Conservation (phyloP, 2,329 filamentous ascomycete species). For the Fusarium miscanthi region DNA sequence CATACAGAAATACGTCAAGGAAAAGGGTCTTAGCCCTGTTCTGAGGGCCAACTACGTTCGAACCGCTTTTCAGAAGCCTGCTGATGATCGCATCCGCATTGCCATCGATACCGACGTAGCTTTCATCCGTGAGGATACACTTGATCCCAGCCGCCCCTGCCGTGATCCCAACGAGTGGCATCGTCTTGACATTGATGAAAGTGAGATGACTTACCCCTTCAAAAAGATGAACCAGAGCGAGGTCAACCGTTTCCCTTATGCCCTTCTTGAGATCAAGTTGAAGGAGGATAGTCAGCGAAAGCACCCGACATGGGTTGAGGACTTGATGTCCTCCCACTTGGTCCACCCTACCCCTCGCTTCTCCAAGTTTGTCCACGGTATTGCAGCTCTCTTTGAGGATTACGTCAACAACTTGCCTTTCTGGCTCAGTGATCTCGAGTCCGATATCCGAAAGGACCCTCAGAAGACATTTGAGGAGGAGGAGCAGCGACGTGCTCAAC, state of each 20-base stretch:
- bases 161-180: constrained; percentile 92
- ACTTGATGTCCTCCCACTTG: constrained; percentile 91
- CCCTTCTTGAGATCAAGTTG: constrained; percentile 92
- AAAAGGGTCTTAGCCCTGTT: constrained; percentile 83
- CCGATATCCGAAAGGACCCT: constrained; percentile 93
- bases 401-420: constrained; percentile 96
- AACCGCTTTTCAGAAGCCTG: constrained; percentile 95
- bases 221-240: constrained; percentile 88
- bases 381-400: constrained; percentile 92
- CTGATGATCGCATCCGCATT: constrained; percentile 89
- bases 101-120: constrained; percentile 93
- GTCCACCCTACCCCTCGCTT: constrained; percentile 91
- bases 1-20: constrained; percentile 83
- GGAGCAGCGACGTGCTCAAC: constrained; percentile 82
- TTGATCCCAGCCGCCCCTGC: constrained; percentile 87
- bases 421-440: constrained; percentile 92
- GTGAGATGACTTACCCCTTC: constrained; percentile 88
- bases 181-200: constrained; percentile 86
- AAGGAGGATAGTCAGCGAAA: constrained; percentile 73
- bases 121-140: constrained; percentile 81
- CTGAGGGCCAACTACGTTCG: constrained; percentile 93
- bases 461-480: constrained; percentile 91
- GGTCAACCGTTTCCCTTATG: constrained; percentile 89
- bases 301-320: constrained; percentile 86
- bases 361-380: constrained; percentile 96